phyloP scores from a whole-genome alignment of 2,329 filamentous ascomycete species.

The Tothia fuscella region DNA sequence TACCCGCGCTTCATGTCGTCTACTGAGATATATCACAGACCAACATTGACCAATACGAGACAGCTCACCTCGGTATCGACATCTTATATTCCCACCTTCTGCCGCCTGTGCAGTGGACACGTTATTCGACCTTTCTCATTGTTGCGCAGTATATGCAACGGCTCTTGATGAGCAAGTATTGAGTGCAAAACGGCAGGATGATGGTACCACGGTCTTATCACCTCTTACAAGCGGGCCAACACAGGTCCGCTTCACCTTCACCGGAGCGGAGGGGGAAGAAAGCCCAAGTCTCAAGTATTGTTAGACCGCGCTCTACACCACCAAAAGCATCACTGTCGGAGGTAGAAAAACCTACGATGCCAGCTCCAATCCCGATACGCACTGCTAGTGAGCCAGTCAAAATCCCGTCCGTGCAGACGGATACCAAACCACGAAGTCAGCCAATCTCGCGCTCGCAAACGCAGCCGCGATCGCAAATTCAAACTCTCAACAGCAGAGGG shows the following conservation, averaged over 20 bases:
- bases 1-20: too few relatives aligned
- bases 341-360: background rate
- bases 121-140: too few relatives aligned
- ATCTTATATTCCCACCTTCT: too few relatives aligned
- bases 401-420: constrained; percentile 1
- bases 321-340: background rate
- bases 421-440: background rate
- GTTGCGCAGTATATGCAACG: too few relatives aligned
- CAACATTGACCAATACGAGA: too few relatives aligned
- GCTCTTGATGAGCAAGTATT: too few relatives aligned
- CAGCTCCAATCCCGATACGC: background rate
- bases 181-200: constrained; percentile 1
- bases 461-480: constrained; percentile 1
- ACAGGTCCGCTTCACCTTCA: background rate
- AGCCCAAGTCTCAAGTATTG: background rate
- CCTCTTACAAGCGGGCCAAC: background rate
- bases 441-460: constrained; percentile 1
- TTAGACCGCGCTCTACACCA: background rate
- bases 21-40: too few relatives aligned
- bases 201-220: constrained; percentile 7
- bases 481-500: constrained; percentile 7
- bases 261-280: constrained; percentile 1
- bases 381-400: constrained; percentile 4
- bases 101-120: too few relatives aligned
- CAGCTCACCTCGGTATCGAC: too few relatives aligned